Conservation (phyloP, 2,329 filamentous ascomycete species). For the Aaosphaeria pasadenensis region DNA sequence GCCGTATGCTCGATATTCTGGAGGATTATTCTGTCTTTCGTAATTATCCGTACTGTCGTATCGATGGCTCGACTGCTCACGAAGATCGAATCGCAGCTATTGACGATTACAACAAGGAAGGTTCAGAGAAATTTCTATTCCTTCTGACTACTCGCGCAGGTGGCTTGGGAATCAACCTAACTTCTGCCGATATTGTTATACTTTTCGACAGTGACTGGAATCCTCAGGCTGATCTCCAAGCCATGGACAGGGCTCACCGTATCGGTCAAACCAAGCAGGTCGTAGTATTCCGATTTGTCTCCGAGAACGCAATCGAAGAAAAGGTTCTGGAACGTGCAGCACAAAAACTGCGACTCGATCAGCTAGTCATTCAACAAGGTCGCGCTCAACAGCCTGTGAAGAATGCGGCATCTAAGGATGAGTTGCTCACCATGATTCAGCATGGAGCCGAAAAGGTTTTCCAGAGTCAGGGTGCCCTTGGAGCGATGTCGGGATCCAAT, state of each 20-base stretch:
- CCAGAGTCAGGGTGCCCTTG: conserved; percentile 65
- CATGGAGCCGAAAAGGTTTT: conserved; percentile 97
- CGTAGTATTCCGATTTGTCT: conserved; percentile 92
- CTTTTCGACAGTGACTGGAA: conserved; percentile 99
- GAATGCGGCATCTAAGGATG: conserved; percentile 91
- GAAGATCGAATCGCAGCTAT: conserved; percentile 97
- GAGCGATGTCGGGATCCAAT: conserved; percentile 56
- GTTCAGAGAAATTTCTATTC: conserved; percentile 95
- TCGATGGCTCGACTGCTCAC: conserved; percentile 93
- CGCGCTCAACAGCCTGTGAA: conserved; percentile 88
- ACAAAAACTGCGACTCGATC: conserved; percentile 92
- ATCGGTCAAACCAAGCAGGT: conserved; percentile 99
- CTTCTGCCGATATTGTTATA: conserved; percentile 90
- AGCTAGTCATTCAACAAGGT: conserved; percentile 96
- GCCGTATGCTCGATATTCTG: conserved; percentile 89
- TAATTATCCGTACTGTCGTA: conserved; percentile 92
- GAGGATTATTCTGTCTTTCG: conserved; percentile 98
- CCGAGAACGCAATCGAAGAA: conserved; percentile 96
- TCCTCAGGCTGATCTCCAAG: conserved; percentile 94
- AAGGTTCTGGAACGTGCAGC: conserved; percentile 96
- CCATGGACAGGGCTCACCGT: conserved; percentile 97
- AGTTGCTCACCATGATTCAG: conserved; percentile 96
- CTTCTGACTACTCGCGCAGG: conserved; percentile 92
- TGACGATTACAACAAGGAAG: conserved; percentile 96
- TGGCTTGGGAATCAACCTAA: conserved; percentile 95